Evolutionary conservation across 768 basidiomycete genomes (phyloP), one percentile per base, ranked within the genome.

Genomic region (Boletus reticuloceps): DNA sequence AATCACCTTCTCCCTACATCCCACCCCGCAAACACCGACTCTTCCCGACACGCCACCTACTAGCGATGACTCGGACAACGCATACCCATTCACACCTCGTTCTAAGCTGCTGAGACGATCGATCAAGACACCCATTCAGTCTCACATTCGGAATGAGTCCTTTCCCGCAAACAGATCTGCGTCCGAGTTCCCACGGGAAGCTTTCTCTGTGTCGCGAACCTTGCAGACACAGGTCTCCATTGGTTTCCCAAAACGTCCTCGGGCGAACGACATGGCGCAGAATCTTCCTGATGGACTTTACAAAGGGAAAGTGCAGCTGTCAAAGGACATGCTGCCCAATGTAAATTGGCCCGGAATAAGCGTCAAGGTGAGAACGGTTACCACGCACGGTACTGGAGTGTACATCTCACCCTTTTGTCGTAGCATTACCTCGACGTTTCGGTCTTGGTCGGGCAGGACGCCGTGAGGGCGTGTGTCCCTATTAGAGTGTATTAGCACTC

Each of bases 371-470:
- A 51, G 77, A 43, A 17, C 20, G 46, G 45, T 58, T 50, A 50
- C 29, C 46, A 31, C 57, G 29, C 34, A 38, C 19, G 27, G 54
- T 63, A 48, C 56, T 56, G 31, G 17, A 50, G 50, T 37, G 42
- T 19, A 16, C 16, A 19, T 39, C 61, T 66, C 19, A 51, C 47
- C 8, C 6, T 6, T 44, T 27, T 38, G 59, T 29, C 20, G 12
- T 62, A 90, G 88, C 89, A 89, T 70, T 89, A 87, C 66, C 72
- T 89, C 52, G 86, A 89, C 54, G 77, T 87, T 32, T 85, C 85
- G 47, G 86, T 89, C 39, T 70, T 85, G 42, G 73, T 85, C 39
- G 82, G 82, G 17, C 81, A 83, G 61, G 85, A 88, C 61, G 79
- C 82, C 55, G 68, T 83, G 45, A 79, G 82, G 55, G 84, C 82